phyloP scores from a whole-genome alignment of 2,329 filamentous ascomycete genomes.

The Dendryphion nanum region DNA sequence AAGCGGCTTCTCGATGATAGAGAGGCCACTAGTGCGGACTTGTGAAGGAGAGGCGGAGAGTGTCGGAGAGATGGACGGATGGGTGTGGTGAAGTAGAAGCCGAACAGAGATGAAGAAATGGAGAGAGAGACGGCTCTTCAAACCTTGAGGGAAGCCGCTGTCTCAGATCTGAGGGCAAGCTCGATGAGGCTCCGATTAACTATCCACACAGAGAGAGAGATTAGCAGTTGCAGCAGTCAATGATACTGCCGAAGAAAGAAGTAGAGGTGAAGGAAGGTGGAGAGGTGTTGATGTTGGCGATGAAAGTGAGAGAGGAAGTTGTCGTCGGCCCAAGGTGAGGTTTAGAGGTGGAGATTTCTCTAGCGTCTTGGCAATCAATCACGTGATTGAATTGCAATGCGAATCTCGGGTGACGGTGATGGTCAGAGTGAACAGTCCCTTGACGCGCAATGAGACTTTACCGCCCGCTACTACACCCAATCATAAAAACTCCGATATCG shows the following conservation, averaged over 20 bases:
- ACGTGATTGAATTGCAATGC: not conserved
- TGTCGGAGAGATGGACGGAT: conserved; percentile 23
- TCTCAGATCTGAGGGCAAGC: conserved; percentile 18
- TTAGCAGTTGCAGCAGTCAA: no score
- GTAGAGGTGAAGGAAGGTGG: conserved; percentile 12
- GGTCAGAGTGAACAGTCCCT: no score
- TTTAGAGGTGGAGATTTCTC: conserved; percentile 7
- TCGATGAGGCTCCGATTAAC: conserved; percentile 15
- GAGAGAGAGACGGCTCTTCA: conserved; percentile 41
- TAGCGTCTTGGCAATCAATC: conserved; percentile 15
- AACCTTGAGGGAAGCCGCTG: conserved; percentile 34
- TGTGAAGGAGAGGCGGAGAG: conserved; percentile 29
- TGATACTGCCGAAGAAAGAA: no score
- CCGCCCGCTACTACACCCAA: no score
- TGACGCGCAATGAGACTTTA: no score
- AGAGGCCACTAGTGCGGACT: conserved; percentile 30
- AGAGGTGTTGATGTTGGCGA: conserved; percentile 1
- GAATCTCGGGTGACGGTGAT: no score
- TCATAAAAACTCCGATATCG: no score
- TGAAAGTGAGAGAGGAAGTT: conserved; percentile 1
- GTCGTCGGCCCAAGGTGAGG: not conserved
- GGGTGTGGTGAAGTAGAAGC: conserved; percentile 32
- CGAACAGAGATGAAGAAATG: conserved; percentile 39
- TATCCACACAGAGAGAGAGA: conserved; percentile 15
- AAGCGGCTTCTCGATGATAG: conserved; percentile 21